Conservation (phyloP, 2,329 filamentous ascomycete genomes). For the Calonectria multiphialidica region DNA sequence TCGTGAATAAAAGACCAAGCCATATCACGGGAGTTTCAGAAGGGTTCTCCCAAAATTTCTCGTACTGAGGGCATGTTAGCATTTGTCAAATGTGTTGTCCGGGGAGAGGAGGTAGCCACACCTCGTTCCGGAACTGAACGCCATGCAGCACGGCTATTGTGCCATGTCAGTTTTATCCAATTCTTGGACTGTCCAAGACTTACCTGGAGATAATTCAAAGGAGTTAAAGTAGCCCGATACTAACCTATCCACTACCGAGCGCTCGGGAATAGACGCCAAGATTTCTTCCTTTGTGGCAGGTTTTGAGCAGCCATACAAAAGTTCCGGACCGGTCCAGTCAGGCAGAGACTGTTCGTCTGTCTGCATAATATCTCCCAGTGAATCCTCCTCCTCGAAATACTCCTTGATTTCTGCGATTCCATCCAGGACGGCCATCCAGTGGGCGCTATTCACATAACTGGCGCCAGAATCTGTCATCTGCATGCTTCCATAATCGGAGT, state of each 20-base stretch:
- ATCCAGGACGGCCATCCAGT: conserved; percentile 57
- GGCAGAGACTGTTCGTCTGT: neutral
- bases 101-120: neutral
- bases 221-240: conserved; percentile 53
- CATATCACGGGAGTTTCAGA: conserved; percentile 53
- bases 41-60: conserved; percentile 57
- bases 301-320: conserved; percentile 46
- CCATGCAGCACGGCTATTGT: neutral
- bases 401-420: conserved; percentile 54
- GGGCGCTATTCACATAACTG: conserved; percentile 51
- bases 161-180: conserved; percentile 28
- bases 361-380: neutral
- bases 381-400: conserved; percentile 47
- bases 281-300: conserved; percentile 46
- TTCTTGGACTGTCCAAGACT: neutral
- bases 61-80: conserved; percentile 49
- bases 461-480: conserved; percentile 36
- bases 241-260: conserved; percentile 48
- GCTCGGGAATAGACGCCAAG: conserved; percentile 47
- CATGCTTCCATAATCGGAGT: conserved; percentile 48
- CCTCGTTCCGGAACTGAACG: conserved; percentile 3
- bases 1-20: conserved; percentile 60
- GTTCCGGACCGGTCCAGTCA: conserved; percentile 30
- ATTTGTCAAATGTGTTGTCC: neutral
- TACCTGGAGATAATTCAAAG: conserved; percentile 37